Evolutionary conservation across 345 rosid species (phyloP).

Genomic region (Eucalyptus guilfoylei): DNA sequence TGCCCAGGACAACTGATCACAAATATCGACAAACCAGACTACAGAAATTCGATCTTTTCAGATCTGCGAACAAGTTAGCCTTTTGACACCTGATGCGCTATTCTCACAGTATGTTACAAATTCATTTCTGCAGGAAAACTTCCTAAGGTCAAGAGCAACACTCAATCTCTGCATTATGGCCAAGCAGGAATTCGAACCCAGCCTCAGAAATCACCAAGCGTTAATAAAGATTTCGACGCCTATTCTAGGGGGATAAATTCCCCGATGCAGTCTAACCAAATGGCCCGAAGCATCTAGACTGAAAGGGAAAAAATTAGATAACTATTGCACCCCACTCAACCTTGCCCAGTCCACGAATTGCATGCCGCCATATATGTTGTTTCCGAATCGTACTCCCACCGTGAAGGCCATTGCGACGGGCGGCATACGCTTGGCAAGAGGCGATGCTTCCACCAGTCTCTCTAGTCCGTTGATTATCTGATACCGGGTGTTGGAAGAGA

Average conservation of each 20-base stretch:
- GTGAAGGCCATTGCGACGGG: conserved; percentile 83
- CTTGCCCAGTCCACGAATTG: conserved; percentile 95
- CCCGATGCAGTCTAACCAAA: neutral
- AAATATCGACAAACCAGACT: neutral
- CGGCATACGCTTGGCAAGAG: conserved; percentile 58
- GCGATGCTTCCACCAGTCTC: conserved; percentile 60
- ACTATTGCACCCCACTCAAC: conserved; percentile 51
- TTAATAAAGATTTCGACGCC: neutral
- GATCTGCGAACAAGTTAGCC: neutral
- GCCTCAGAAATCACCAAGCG: neutral
- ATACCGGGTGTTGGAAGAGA: conserved; percentile 84
- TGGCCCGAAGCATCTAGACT: neutral
- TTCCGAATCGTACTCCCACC: conserved; percentile 69
- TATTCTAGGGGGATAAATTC: neutral
- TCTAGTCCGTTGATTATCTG: conserved; percentile 76
- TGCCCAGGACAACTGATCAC: neutral
- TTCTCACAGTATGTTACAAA: neutral
- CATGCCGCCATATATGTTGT: conserved; percentile 84
- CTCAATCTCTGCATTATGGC: neutral
- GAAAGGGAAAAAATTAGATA: neutral
- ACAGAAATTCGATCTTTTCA: neutral
- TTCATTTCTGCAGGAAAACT: neutral
- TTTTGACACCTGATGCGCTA: neutral
- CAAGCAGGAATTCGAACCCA: neutral
- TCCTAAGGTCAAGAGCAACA: neutral